A percentile compares a stretch with the other conserved stretches of the same genome.
Evolutionary conservation across 495 filamentous ascomycete species (phyloP).

Genomic region (Tuber borchii): DNA sequence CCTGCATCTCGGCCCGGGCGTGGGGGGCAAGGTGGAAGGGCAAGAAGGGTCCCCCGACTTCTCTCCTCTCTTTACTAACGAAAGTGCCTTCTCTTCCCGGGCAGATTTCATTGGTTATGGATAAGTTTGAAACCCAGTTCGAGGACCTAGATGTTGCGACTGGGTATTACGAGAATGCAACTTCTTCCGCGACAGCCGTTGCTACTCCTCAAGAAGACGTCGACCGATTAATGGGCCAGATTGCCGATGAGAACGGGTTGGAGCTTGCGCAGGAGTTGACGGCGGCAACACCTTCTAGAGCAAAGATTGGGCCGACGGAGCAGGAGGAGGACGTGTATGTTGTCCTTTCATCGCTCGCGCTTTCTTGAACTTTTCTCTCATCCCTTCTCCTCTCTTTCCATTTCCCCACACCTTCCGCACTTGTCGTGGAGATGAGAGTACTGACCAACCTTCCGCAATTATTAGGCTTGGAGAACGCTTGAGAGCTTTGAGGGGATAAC

Average conservation of each 20-base stretch:
- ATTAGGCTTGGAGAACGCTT: constrained; percentile 36
- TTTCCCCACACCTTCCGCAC: not conserved
- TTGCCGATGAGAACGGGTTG: constrained; percentile 75
- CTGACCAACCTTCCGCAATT: constrained; percentile 7
- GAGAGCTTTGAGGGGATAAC: constrained; percentile 40
- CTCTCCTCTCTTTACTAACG: constrained; percentile 4
- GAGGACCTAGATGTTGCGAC: constrained; percentile 78
- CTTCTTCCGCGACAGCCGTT: constrained; percentile 63
- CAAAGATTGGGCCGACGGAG: constrained; percentile 52
- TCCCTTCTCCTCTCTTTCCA: not conserved
- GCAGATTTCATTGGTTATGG: constrained; percentile 59
- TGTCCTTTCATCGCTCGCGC: not conserved
- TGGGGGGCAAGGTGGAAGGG: not conserved
- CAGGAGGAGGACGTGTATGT: constrained; percentile 55
- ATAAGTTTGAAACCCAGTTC: constrained; percentile 75
- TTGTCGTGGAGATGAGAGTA: not conserved
- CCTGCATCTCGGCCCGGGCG: not conserved
- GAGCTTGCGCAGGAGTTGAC: constrained; percentile 66
- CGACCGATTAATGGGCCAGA: constrained; percentile 68
- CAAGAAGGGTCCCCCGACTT: not conserved
- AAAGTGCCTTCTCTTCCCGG: not conserved
- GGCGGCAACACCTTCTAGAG: constrained; percentile 51
- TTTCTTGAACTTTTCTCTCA: not conserved
- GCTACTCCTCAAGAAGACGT: constrained; percentile 78
- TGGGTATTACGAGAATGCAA: constrained; percentile 77